A percentile compares a stretch with the other conserved stretches of the same genome.
Evolutionary conservation across 495 filamentous ascomycete species (phyloP).

Genomic region (Tuber aestivum): DNA sequence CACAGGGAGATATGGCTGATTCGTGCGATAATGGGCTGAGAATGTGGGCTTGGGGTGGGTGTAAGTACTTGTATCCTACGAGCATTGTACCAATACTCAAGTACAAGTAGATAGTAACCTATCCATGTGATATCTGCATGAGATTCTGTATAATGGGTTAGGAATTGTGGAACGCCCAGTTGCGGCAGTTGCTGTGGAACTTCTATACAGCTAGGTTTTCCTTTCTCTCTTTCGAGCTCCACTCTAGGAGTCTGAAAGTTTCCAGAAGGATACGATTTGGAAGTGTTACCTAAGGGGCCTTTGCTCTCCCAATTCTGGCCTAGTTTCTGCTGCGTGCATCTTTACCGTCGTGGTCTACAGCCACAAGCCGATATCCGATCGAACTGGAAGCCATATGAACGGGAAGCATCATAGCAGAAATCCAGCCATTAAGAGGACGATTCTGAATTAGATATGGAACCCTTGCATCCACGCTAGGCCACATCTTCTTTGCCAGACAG

Average conservation of each 20-base stretch:
- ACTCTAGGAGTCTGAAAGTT: background rate
- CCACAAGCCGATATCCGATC: background rate
- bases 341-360: background rate
- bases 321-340: background rate
- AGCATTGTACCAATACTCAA: too few relatives aligned
- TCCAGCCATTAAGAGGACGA: background rate
- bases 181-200: background rate
- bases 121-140: background rate
- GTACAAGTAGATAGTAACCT: too few relatives aligned
- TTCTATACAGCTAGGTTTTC: background rate
- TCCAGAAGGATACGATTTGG: background rate
- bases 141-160: background rate
- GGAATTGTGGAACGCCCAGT: background rate
- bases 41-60: background rate
- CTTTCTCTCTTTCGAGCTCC: background rate
- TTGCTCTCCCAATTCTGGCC: background rate
- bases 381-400: background rate
- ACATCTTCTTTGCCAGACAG: too few relatives aligned
- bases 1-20: background rate
- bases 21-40: too few relatives aligned
- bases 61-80: background rate
- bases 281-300: background rate
- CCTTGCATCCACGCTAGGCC: background rate
- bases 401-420: background rate
- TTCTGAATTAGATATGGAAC: too few relatives aligned